Evolutionary conservation across 2,329 filamentous ascomycete species (phyloP).

Genomic region (Neonectria neomacrospora): DNA sequence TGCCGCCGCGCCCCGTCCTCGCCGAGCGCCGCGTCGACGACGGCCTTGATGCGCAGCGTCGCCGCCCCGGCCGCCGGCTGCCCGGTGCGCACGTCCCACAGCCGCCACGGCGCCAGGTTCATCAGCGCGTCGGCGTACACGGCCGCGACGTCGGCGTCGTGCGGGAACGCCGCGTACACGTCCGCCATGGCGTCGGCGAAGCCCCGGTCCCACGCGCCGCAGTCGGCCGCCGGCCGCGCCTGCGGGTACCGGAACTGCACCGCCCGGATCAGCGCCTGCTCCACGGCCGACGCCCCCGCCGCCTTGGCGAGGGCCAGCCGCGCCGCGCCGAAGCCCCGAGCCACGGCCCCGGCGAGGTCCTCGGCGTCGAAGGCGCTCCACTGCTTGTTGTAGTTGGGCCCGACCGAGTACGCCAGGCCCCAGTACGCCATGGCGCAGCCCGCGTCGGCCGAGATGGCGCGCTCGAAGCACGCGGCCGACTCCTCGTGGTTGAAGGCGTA

Average conservation of each 20-base stretch:
- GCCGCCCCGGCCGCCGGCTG: constrained; percentile 42
- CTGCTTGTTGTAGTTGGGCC: constrained; percentile 82
- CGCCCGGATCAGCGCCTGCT: constrained; percentile 71
- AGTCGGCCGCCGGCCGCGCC: constrained; percentile 58
- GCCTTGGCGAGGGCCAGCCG: constrained; percentile 11
- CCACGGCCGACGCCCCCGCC: constrained; percentile 44
- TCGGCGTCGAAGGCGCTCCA: constrained; percentile 76
- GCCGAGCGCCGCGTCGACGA: constrained; percentile 60
- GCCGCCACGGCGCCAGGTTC: constrained; percentile 59
- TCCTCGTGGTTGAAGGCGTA: constrained; percentile 84
- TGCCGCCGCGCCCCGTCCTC: constrained; percentile 62
- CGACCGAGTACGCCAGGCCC: constrained; percentile 76
- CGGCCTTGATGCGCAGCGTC: constrained; percentile 44
- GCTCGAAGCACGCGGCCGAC: constrained; percentile 71
- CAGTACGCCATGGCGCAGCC: constrained; percentile 73
- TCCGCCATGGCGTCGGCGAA: constrained; percentile 54
- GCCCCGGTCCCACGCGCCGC: constrained; percentile 51
- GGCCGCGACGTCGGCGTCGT: constrained; percentile 53
- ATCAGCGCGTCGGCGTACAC: constrained; percentile 57
- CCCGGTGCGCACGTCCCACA: constrained; percentile 56
- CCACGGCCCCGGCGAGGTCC: constrained; percentile 58
- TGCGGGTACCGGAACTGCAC: constrained; percentile 69
- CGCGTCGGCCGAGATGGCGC: constrained; percentile 64
- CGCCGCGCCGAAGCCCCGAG: constrained; percentile 15
- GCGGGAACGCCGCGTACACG: constrained; percentile 50